Evolutionary conservation across 176 grass and related monocot genomes (phyloP).

Genomic region (Hsuehochloa calcarea): DNA sequence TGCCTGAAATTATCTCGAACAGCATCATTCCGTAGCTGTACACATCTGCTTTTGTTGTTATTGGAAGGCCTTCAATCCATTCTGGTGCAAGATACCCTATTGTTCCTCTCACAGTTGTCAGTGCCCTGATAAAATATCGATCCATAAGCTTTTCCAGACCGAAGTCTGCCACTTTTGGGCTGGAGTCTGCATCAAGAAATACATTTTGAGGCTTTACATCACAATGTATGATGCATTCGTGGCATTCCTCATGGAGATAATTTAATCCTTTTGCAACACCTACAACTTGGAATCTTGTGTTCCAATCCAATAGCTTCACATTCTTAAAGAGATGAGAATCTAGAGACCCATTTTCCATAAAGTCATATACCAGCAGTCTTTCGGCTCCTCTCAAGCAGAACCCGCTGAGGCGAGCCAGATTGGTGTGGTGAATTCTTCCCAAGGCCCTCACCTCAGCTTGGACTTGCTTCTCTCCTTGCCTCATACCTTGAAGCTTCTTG

Average conservation of each 20-base stretch:
- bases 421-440: conserved; percentile 34
- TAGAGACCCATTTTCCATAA: conserved; percentile 36
- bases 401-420: conserved; percentile 21
- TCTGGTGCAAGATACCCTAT: conserved; percentile 44
- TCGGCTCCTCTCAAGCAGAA: conserved; percentile 29
- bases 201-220: conserved; percentile 52
- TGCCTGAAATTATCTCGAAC: conserved; percentile 37
- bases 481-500: conserved; percentile 46
- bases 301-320: conserved; percentile 22
- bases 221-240: conserved; percentile 40
- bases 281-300: conserved; percentile 29
- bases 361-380: conserved; percentile 45
- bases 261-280: conserved; percentile 30
- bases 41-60: conserved; percentile 38
- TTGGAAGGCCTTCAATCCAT: conserved; percentile 29
- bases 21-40: conserved; percentile 51
- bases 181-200: conserved; percentile 23
- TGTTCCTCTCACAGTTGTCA: conserved; percentile 47
- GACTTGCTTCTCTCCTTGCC: conserved; percentile 48
- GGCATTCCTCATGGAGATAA: conserved; percentile 47
- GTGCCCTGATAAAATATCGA: conserved; percentile 32
- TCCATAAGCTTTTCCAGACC: conserved; percentile 49
- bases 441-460: conserved; percentile 38
- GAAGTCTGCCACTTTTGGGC: conserved; percentile 43
- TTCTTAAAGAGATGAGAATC: conserved; percentile 27